Evolutionary conservation across 345 rosid genomes (phyloP).

Genomic region (Mallotus nudiflorus): DNA sequence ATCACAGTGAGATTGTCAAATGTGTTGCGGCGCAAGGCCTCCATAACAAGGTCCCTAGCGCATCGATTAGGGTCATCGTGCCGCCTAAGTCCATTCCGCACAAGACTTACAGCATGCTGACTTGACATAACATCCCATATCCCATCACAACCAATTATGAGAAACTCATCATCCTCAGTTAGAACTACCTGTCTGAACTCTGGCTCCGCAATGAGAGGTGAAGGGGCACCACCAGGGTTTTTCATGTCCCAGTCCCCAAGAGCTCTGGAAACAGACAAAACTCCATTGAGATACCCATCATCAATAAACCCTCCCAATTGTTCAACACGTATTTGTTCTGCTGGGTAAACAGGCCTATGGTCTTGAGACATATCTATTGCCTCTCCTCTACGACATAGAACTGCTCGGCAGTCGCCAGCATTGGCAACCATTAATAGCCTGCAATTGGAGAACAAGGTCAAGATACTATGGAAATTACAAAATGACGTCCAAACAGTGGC

Average conservation of each 20-base stretch:
- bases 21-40: slow-evolving; percentile 57
- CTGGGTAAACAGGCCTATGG: slow-evolving; percentile 40
- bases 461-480: background rate
- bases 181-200: slow-evolving; percentile 56
- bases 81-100: slow-evolving; percentile 53
- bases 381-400: slow-evolving; percentile 45
- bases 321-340: slow-evolving; percentile 37
- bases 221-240: slow-evolving; percentile 50
- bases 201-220: slow-evolving; percentile 83
- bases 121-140: slow-evolving; percentile 93
- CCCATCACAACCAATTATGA: slow-evolving; percentile 87
- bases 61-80: slow-evolving; percentile 73
- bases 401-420: slow-evolving; percentile 54
- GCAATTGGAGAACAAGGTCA: slow-evolving; percentile 14
- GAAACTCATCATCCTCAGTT: slow-evolving; percentile 85
- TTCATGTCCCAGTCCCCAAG: slow-evolving; percentile 96
- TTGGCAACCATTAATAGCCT: slow-evolving; percentile 70
- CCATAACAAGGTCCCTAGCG: slow-evolving; percentile 78
- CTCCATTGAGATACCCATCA: slow-evolving; percentile 74
- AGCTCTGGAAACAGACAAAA: slow-evolving; percentile 76
- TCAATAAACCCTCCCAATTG: slow-evolving; percentile 56
- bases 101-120: slow-evolving; percentile 73
- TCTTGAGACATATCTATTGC: slow-evolving; percentile 52
- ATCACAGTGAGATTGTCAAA: slow-evolving; percentile 80
- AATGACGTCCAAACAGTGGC: background rate